Evolutionary conservation across 371 early-diverging fungal genomes (phyloP).

Genomic region (Syncephalastrum sp.): DNA sequence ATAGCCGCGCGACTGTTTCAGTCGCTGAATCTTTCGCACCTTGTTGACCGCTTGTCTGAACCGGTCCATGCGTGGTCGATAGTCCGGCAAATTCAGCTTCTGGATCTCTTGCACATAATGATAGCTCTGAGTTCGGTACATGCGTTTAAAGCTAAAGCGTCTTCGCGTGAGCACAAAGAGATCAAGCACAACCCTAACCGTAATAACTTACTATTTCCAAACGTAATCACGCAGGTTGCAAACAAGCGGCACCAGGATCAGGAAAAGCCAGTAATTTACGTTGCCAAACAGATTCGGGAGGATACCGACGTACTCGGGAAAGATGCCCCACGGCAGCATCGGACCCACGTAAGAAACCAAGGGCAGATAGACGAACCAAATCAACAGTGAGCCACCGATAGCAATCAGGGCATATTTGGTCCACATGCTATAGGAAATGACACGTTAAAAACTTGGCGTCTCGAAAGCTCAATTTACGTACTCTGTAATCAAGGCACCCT

Average conservation of each 20-base stretch:
- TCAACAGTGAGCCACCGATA: slow-evolving; percentile 77
- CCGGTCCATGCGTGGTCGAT: slow-evolving; percentile 94
- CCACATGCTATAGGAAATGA: slow-evolving; percentile 58
- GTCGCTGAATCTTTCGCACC: slow-evolving; percentile 89
- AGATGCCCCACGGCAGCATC: slow-evolving; percentile 52
- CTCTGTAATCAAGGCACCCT: slow-evolving; percentile 83
- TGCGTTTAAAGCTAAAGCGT: slow-evolving; percentile 66
- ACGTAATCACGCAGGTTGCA: slow-evolving; percentile 83
- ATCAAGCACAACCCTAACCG: not conserved
- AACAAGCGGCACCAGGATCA: slow-evolving; percentile 75
- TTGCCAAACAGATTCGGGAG: slow-evolving; percentile 66
- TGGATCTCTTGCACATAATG: slow-evolving; percentile 98
- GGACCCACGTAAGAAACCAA: slow-evolving; percentile 86
- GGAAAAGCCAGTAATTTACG: slow-evolving; percentile 85
- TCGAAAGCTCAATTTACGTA: slow-evolving; percentile 27
- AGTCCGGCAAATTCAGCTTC: slow-evolving; percentile 97
- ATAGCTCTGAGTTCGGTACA: slow-evolving; percentile 79
- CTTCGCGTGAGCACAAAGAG: too few relatives aligned
- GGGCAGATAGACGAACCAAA: slow-evolving; percentile 90
- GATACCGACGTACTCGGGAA: slow-evolving; percentile 83
- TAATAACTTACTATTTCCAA: slow-evolving; percentile 86
- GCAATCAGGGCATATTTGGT: slow-evolving; percentile 82
- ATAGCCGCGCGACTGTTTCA: slow-evolving; percentile 92
- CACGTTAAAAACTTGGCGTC: not conserved
- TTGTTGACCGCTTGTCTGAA: slow-evolving; percentile 97